Evolutionary conservation across 805 yeast species (phyloP).

Genomic region (Candida tallmaniae): DNA sequence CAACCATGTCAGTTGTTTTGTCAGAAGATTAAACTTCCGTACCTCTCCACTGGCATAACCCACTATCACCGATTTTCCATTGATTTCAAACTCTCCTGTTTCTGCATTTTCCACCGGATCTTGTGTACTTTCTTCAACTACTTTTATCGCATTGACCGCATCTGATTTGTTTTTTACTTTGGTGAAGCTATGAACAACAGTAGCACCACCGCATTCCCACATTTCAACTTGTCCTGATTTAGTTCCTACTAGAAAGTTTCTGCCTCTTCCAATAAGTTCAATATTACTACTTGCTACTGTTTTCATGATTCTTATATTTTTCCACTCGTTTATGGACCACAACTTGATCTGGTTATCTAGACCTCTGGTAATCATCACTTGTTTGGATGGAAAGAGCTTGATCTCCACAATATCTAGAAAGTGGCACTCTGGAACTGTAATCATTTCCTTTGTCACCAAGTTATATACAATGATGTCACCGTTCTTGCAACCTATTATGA

Average conservation of each 20-base stretch:
- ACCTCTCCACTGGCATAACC: slow-evolving; percentile 39
- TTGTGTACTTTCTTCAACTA: not conserved
- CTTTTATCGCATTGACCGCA: slow-evolving; percentile 14
- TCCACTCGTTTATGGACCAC: slow-evolving; percentile 50
- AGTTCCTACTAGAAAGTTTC: slow-evolving; percentile 54
- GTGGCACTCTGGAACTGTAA: slow-evolving; percentile 42
- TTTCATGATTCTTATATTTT: slow-evolving; percentile 47
- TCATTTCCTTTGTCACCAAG: slow-evolving; percentile 4
- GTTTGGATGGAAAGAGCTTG: slow-evolving; percentile 58
- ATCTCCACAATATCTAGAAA: slow-evolving; percentile 39
- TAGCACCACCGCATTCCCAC: slow-evolving; percentile 69
- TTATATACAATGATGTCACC: slow-evolving; percentile 13
- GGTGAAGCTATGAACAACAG: slow-evolving; percentile 31
- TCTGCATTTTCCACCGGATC: not conserved
- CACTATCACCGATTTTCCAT: slow-evolving; percentile 38
- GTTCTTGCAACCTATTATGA: slow-evolving; percentile 12
- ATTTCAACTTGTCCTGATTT: slow-evolving; percentile 52
- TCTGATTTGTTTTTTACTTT: slow-evolving; percentile 18
- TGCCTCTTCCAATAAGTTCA: slow-evolving; percentile 56
- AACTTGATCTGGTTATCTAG: slow-evolving; percentile 55
- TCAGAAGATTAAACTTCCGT: slow-evolving; percentile 17
- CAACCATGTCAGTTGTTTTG: slow-evolving; percentile 9
- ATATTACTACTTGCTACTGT: slow-evolving; percentile 41
- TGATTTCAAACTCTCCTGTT: slow-evolving; percentile 43
- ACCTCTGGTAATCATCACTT: slow-evolving; percentile 57